Evolutionary conservation across 441 rosid genomes (phyloP).

Genomic region (Euphorbia schlechtendalii): DNA sequence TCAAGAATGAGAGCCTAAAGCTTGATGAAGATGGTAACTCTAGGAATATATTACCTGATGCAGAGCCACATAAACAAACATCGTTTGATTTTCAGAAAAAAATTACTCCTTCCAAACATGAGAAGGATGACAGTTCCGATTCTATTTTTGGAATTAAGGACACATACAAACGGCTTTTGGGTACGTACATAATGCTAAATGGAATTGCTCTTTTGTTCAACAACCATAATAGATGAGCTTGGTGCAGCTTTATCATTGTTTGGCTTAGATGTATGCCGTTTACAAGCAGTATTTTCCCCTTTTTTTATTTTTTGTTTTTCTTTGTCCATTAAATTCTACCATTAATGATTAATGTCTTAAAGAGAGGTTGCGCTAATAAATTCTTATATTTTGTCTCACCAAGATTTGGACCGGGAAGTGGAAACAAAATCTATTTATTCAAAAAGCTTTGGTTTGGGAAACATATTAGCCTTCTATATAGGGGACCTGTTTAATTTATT

Average conservation of each 20-base stretch:
- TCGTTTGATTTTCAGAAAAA: constrained; percentile 78
- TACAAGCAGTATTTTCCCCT: neutral
- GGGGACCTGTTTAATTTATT: neutral
- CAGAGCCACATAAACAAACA: constrained; percentile 29
- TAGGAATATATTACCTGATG: constrained; percentile 21
- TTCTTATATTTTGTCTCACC: neutral
- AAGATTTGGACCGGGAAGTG: neutral
- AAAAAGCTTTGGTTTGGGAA: neutral
- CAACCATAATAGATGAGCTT: constrained; percentile 2
- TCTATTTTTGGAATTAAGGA: constrained; percentile 40
- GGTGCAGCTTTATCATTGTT: neutral
- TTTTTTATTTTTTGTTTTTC: neutral
- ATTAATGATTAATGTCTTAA: neutral
- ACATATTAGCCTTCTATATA: neutral
- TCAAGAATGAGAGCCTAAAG: constrained; percentile 72
- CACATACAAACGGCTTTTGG: constrained; percentile 54
- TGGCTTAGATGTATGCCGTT: neutral
- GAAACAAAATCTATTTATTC: neutral
- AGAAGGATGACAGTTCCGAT: constrained; percentile 43
- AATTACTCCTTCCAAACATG: constrained; percentile 60
- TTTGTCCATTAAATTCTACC: neutral
- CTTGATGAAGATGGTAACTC: constrained; percentile 34
- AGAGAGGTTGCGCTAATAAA: neutral
- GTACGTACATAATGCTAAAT: constrained; percentile 27
- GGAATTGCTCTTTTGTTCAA: constrained; percentile 3